A percentile compares a stretch with the other conserved stretches of the same genome.
Conservation (phyloP, 1,139 yeast genomes). For the Meyerozyma smithsonii region DNA sequence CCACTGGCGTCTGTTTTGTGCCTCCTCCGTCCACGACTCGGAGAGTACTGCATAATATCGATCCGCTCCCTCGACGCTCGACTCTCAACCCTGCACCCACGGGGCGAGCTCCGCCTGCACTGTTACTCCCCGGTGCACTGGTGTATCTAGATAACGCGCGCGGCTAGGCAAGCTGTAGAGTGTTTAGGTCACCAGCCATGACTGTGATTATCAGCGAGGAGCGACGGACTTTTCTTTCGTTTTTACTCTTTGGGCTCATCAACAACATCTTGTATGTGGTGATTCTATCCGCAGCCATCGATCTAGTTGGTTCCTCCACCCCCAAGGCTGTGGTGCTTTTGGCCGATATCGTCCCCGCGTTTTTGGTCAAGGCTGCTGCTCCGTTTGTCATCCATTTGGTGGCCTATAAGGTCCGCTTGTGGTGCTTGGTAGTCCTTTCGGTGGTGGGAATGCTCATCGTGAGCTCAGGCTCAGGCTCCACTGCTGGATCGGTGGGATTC, state of each 20-base stretch:
- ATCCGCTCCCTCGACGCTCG: not conserved
- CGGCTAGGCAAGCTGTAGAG: too few relatives aligned
- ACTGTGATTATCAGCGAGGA: not conserved
- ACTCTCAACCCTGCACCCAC: not conserved
- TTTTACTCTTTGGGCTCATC: conserved; percentile 80
- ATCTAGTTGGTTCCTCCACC: conserved; percentile 73
- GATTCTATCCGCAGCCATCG: conserved; percentile 86
- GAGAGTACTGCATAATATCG: conserved; percentile 2
- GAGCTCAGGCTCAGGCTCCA: conserved; percentile 33
- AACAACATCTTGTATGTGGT: conserved; percentile 91
- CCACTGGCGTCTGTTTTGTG: too few relatives aligned
- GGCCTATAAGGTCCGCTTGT: conserved; percentile 54
- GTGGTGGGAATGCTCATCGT: conserved; percentile 73
- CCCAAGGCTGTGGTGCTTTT: conserved; percentile 85
- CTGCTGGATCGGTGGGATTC: conserved; percentile 16
- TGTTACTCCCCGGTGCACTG: too few relatives aligned
- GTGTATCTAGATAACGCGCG: not conserved
- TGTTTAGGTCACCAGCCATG: not conserved
- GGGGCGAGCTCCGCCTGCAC: too few relatives aligned
- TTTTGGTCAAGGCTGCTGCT: conserved; percentile 61
- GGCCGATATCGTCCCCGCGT: conserved; percentile 85
- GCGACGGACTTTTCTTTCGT: conserved; percentile 42
- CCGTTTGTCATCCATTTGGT: conserved; percentile 75
- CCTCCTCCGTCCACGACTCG: too few relatives aligned
- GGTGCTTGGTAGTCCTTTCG: conserved; percentile 54